Evolutionary conservation across 2,329 filamentous ascomycete species (phyloP).

Genomic region (Epicoccum nigrum): DNA sequence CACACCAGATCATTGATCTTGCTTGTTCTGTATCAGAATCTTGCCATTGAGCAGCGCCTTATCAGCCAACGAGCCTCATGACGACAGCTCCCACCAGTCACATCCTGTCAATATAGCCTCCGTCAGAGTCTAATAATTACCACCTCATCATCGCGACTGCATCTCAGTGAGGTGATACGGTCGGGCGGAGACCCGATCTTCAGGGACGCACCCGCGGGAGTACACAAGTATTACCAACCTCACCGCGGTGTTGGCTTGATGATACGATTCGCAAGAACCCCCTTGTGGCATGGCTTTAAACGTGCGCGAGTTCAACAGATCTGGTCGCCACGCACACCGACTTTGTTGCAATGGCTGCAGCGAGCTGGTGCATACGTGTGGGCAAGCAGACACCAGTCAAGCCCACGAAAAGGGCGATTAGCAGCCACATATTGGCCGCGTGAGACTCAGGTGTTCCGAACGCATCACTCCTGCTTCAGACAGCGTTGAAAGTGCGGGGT

Average conservation of each 20-base stretch:
- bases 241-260: conserved; percentile 8
- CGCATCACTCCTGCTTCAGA: conserved; percentile 15
- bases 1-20: not conserved
- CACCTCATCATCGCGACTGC: conserved; percentile 3
- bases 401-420: not conserved
- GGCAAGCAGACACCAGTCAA: not conserved
- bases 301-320: conserved; percentile 17
- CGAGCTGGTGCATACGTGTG: not conserved
- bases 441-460: conserved; percentile 17
- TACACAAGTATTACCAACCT: conserved; percentile 19
- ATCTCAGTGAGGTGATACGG: conserved; percentile 11
- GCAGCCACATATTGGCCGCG: conserved; percentile 6
- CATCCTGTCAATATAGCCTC: not conserved
- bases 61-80: conserved; percentile 11
- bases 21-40: not conserved
- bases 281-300: conserved; percentile 10
- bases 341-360: conserved; percentile 5
- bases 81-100: conserved; percentile 6
- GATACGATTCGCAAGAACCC: conserved; percentile 16
- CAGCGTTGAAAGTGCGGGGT: conserved; percentile 25
- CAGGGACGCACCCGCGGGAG: conserved; percentile 18
- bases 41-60: conserved; percentile 2
- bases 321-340: conserved; percentile 18
- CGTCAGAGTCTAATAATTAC: not conserved
- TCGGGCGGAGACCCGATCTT: conserved; percentile 20